phyloP scores from a whole-genome alignment of 179 eudicot genomes.

The Carnegiea gigantea region DNA sequence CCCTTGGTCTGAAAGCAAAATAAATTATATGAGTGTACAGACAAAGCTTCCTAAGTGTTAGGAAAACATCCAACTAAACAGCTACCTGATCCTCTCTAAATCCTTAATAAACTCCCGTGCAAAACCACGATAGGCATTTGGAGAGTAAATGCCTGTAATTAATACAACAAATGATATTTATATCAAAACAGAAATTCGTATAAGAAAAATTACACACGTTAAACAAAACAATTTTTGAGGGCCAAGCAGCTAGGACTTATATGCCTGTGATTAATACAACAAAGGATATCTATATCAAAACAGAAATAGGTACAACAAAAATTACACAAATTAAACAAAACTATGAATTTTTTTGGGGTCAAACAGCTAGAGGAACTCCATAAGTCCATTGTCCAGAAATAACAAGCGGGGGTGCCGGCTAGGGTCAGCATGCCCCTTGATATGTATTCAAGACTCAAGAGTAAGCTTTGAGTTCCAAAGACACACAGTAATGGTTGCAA shows the following conservation, averaged over 20 bases:
- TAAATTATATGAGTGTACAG: constrained; percentile 12
- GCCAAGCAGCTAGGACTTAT: too few species aligned
- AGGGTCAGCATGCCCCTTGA: background rate
- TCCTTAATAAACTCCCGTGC: constrained; percentile 98
- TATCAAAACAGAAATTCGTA: background rate
- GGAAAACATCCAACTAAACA: background rate
- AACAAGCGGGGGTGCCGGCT: background rate
- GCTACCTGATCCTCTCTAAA: constrained; percentile 88
- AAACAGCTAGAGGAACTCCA: too few species aligned
- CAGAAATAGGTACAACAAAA: constrained; percentile 2
- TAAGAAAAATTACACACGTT: constrained; percentile 1
- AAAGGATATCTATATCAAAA: background rate
- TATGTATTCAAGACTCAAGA: background rate
- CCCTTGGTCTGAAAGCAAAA: constrained; percentile 66
- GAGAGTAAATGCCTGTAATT: constrained; percentile 87
- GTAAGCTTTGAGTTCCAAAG: background rate
- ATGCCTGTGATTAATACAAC: constrained; percentile 54
- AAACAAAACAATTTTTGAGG: background rate
- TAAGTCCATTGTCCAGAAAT: background rate
- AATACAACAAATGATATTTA: background rate
- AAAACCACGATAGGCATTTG: constrained; percentile 99
- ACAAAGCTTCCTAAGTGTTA: constrained; percentile 4
- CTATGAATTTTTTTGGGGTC: too few species aligned
- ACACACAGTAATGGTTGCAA: background rate
- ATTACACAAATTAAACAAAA: background rate